These are phyloP conservation scores for Nevesoporus exiguus DNA, from an alignment of 768 basidiomycete genomes.

Conservation along the genomic window DNA sequence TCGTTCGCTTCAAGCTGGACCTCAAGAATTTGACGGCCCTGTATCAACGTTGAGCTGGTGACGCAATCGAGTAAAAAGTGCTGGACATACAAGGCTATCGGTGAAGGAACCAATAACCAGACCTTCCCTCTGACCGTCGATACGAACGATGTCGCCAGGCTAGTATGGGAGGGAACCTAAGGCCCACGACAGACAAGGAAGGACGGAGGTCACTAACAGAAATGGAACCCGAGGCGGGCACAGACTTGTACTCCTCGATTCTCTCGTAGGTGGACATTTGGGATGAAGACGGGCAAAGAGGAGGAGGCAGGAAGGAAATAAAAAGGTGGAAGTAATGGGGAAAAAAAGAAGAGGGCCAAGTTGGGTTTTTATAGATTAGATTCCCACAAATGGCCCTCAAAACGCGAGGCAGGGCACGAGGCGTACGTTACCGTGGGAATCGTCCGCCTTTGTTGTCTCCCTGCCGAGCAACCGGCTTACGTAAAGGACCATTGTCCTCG, in stretches of 20 bases:
- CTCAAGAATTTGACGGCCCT: slow-evolving; percentile 83
- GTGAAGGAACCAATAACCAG: slow-evolving; percentile 73
- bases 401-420: slow-evolving; percentile 53
- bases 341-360: slow-evolving; percentile 20
- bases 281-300: slow-evolving; percentile 22
- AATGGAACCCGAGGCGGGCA: slow-evolving; percentile 35
- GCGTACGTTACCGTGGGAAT: slow-evolving; percentile 33
- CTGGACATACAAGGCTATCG: slow-evolving; percentile 59
- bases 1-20: slow-evolving; percentile 73
- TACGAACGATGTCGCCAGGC: slow-evolving; percentile 81
- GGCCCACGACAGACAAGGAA: neutral
- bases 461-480: slow-evolving; percentile 13
- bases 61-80: neutral
- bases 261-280: slow-evolving; percentile 39
- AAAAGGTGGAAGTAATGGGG: slow-evolving; percentile 25
- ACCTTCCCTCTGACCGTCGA: slow-evolving; percentile 73
- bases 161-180: slow-evolving; percentile 25
- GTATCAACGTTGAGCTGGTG: slow-evolving; percentile 1
- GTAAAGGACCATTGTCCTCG: too few relatives aligned
- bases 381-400: slow-evolving; percentile 28
- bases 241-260: slow-evolving; percentile 28
- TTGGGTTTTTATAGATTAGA: slow-evolving; percentile 51
- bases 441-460: slow-evolving; percentile 13
- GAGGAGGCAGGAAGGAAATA: slow-evolving; percentile 24
- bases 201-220: slow-evolving; percentile 20